Evolutionary conservation across 345 rosid genomes (phyloP).

Genomic region (Populus ilicifolia): DNA sequence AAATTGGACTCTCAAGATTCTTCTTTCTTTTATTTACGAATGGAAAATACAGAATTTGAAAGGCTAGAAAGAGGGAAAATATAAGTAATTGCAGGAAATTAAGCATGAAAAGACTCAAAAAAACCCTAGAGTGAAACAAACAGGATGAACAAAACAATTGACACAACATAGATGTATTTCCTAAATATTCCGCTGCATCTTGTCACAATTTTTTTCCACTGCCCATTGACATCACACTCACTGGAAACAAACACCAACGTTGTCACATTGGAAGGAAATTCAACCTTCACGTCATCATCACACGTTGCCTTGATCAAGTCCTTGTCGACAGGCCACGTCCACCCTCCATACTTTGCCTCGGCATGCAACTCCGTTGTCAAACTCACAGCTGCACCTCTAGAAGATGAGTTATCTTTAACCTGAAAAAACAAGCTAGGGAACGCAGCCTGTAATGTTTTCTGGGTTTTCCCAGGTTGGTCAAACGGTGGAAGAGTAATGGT

Average conservation of each 20-base stretch:
- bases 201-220: neutral
- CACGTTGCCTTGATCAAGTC: conserved; percentile 2
- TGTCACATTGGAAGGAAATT: neutral
- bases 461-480: neutral
- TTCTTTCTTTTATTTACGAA: neutral
- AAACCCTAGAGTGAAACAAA: neutral
- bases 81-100: neutral
- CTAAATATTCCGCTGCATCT: conserved; percentile 1
- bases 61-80: neutral
- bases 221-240: conserved; percentile 3
- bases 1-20: neutral
- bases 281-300: neutral
- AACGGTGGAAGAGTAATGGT: neutral
- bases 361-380: neutral
- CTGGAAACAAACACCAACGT: neutral
- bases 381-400: neutral
- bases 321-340: conserved; percentile 13
- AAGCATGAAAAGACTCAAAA: neutral
- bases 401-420: neutral
- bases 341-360: conserved; percentile 5
- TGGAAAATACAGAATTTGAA: neutral
- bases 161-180: conserved; percentile 8
- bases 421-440: neutral
- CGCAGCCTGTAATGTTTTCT: neutral
- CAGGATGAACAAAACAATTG: neutral